phyloP scores from a whole-genome alignment of 2,329 filamentous ascomycete genomes.

The Aspergillus flavus region DNA sequence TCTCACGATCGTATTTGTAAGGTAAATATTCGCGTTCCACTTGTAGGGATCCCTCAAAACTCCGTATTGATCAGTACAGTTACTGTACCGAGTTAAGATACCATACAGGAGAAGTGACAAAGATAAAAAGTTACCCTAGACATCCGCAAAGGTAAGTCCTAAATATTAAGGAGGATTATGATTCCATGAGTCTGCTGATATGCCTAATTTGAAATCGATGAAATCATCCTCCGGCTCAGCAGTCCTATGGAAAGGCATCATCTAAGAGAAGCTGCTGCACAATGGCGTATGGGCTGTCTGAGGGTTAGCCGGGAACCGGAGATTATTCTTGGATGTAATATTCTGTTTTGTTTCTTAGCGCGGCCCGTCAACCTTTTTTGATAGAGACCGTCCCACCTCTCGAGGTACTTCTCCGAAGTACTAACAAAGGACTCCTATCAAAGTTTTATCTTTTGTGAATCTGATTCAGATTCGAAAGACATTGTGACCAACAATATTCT shows the following conservation, averaged over 20 bases:
- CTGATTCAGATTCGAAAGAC: not conserved
- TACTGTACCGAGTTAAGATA: not conserved
- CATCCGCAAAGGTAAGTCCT: not conserved
- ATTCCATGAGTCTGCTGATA: not conserved
- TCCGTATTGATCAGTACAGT: not conserved
- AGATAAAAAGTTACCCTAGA: not conserved
- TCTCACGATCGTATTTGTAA: not conserved
- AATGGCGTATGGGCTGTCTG: conserved; percentile 20
- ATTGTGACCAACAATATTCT: not conserved
- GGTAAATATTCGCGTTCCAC: conserved; percentile 1
- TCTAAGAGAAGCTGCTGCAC: conserved; percentile 14
- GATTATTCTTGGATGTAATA: conserved; percentile 10
- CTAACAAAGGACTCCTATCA: not conserved
- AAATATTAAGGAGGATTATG: not conserved
- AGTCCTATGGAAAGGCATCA: conserved; percentile 3
- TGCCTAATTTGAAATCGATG: not conserved
- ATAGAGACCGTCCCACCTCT: conserved; percentile 15
- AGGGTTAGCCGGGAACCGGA: conserved; percentile 15
- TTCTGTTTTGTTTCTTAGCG: conserved; percentile 15
- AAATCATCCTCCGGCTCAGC: conserved; percentile 6
- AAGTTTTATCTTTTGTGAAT: not conserved
- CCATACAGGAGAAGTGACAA: not conserved
- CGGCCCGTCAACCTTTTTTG: conserved; percentile 20
- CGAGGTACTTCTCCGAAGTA: not conserved
- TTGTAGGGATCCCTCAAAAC: not conserved